A percentile compares a stretch with the other conserved stretches of the same genome.
Evolutionary conservation across 352 stramenopile species (phyloP).

Genomic region (Pythium folliculosum): DNA sequence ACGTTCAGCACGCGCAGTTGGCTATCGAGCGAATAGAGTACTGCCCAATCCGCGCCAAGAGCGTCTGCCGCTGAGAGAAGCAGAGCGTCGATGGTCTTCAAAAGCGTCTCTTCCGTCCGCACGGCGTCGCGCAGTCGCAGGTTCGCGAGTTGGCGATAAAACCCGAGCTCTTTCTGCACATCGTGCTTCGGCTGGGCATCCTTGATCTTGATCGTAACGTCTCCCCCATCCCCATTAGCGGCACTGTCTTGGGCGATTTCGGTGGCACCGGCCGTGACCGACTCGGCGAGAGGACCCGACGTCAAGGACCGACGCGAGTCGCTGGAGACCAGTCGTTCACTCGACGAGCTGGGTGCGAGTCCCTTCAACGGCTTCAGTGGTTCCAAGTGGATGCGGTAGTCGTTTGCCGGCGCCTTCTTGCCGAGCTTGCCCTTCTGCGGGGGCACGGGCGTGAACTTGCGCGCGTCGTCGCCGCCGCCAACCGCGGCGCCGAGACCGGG

Average conservation of each 20-base stretch:
- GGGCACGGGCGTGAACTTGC: slow-evolving; percentile 45
- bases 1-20: slow-evolving; percentile 42
- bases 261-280: not conserved
- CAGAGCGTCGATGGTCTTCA: slow-evolving; percentile 48
- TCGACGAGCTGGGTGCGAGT: slow-evolving; percentile 20
- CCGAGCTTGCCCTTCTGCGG: slow-evolving; percentile 54
- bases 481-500: slow-evolving; percentile 16
- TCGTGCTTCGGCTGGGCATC: not conserved
- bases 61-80: slow-evolving; percentile 40
- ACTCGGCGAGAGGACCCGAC: not conserved
- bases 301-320: slow-evolving; percentile 7
- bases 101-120: slow-evolving; percentile 40
- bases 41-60: slow-evolving; percentile 46
- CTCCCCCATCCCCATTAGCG: not conserved
- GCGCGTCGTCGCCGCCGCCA: slow-evolving; percentile 28
- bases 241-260: not conserved
- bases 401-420: slow-evolving; percentile 51
- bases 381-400: slow-evolving; percentile 67
- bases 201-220: not conserved
- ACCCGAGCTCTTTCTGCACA: slow-evolving; percentile 39
- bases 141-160: slow-evolving; percentile 57
- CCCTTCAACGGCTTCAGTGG: slow-evolving; percentile 50
- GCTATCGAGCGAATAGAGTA: slow-evolving; percentile 60
- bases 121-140: slow-evolving; percentile 53
- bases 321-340: slow-evolving; percentile 4